Base-by-base conservation (phyloP, 169 alveolate genomes). In the Plasmodium ovale region DNA sequence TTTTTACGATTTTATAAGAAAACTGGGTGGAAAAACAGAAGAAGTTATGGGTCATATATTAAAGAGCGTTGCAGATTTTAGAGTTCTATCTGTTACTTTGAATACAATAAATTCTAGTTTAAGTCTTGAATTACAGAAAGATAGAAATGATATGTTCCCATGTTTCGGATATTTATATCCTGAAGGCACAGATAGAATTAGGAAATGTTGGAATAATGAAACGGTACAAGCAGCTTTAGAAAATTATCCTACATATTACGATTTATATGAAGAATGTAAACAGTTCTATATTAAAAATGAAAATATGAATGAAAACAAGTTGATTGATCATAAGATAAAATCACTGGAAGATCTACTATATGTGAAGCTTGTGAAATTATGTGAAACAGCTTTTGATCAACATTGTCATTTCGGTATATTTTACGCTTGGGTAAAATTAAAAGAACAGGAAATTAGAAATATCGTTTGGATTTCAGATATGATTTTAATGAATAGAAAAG, bases 401-500 rank as follows among this genome's bases (percentile, higher is more conserved):
- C 99, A 98, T 88, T 96, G 97, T 89, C 99, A 98, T 89, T 92
- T 92, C 92, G 99, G 99, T 23, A 97, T 97, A 51, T 98, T 98
- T 95, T 98, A 97, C 94, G 98, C 99, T 12, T 98, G 99, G 98
- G 97, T 98, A 54, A 98, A 98, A 92, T 97, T 98, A 70, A 97
- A 97, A 92, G 99, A 98, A 91, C 99, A 97, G 92, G 99, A 98
- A 95, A 98, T 98, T 87, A 94, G 99, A 88, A 98, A 98, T 91
- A 94, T 98, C 54, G 96, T 97, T 44, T 98, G 99, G 99, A 96
- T 98, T 51, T 98, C 99, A 37, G 99, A 98, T 87, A 97, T 98
- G 99, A 93, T 93, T 74, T 91, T 95, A 42, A 92, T 95, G 90
- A 94, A 93, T 67, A 67, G 97, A 68, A 94, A 94, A 69, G 98